Evolutionary conservation across 2,329 filamentous ascomycete genomes (phyloP), one percentile per base, ranked within the genome.

Genomic region (Phyllosticta citriasiana): DNA sequence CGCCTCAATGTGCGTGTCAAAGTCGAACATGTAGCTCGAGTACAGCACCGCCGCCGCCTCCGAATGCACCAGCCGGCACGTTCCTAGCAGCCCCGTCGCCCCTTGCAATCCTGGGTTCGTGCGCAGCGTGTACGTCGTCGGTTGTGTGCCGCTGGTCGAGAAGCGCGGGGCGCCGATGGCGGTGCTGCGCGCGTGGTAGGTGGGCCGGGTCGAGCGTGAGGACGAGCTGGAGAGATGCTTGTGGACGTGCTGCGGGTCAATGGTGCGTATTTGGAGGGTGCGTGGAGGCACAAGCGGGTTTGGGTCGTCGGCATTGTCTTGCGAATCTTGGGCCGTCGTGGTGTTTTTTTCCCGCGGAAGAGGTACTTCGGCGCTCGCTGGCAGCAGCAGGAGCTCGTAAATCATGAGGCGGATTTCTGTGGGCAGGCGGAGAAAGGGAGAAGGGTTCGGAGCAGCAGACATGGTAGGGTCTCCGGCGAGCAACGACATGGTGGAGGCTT

Each of bases 11-110:
- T 83, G 77, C 55, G 77, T 77, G 63, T 80, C 80, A 69, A 87
- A 87, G 66, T 82, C 79, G 69, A 87, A 86, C 0, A 74, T 74
- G 68, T 85, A 82, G 60, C 70, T 73, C 7, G 74, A 76, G 70
- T 87, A 87, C 3, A 87, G 73, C 16, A 83, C 68, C 62, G 80
- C 76, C 3, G 79, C 73, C n/a, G 81, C 79, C 69, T 87, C 84
- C 62, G 76, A 73, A 68, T 85, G 76, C 57, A 85, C 74, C 59
- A 75, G 75, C 51, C 74, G 74, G 66, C 75, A 80, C 22, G 74
- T 75, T 8, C 22, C 67, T 77, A 84, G 73, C 66, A 82, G 73
- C 40, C 40, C 40, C 40, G 40, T 47, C 57, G 78, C 66, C 30
- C 76, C 68, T 71, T 81, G 63, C 70, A 72, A 68, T 64, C 56